These are phyloP conservation scores for Iris macrosiphon DNA, from an alignment of 106 monocot species.

Conservation along the genomic window DNA sequence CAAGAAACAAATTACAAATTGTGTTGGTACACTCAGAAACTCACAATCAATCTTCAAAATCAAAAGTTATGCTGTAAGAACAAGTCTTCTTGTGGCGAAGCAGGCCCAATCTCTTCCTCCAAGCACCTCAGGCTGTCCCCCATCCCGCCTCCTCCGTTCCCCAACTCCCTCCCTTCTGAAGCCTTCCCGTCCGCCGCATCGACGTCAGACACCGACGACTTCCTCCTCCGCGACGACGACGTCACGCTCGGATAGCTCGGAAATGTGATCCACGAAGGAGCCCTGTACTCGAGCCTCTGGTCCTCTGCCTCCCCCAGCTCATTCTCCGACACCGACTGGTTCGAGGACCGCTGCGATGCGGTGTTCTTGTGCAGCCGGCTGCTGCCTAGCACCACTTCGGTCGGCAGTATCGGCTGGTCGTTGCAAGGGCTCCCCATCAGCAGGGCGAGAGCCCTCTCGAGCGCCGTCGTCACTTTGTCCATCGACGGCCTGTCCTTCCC, in stretches of 20 bases:
- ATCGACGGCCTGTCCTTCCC: conserved; percentile 95
- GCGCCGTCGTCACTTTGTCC: conserved; percentile 88
- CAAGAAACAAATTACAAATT: too few species aligned
- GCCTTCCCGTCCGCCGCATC: conserved; percentile 45
- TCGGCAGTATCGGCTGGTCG: conserved; percentile 85
- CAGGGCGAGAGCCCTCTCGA: conserved; percentile 74
- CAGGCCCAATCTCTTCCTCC: conserved; percentile 96
- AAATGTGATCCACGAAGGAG: conserved; percentile 99
- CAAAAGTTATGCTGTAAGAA: conserved; percentile 98
- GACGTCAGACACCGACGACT: conserved; percentile 65
- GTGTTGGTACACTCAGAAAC: too few species aligned
- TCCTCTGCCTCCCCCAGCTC: conserved; percentile 52
- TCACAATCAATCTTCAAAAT: conserved; percentile 36
- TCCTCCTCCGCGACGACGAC: conserved; percentile 88
- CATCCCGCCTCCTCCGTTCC: conserved; percentile 5
- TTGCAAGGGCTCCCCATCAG: conserved; percentile 90
- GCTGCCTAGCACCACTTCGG: conserved; percentile 93
- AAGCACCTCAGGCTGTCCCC: conserved; percentile 55
- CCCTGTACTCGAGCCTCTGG: conserved; percentile 65
- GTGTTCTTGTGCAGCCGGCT: conserved; percentile 82
- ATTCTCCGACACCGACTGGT: conserved; percentile 60
- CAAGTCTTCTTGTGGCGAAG: conserved; percentile 78
- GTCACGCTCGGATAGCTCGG: conserved; percentile 95
- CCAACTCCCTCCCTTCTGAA: conserved; percentile 38
- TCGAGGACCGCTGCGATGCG: conserved; percentile 66